Percentiles rank a stretch among this genome's conserved stretches.
These are phyloP conservation scores for Quercus dentata DNA, from an alignment of 306 rosid species.

Conservation along the genomic window DNA sequence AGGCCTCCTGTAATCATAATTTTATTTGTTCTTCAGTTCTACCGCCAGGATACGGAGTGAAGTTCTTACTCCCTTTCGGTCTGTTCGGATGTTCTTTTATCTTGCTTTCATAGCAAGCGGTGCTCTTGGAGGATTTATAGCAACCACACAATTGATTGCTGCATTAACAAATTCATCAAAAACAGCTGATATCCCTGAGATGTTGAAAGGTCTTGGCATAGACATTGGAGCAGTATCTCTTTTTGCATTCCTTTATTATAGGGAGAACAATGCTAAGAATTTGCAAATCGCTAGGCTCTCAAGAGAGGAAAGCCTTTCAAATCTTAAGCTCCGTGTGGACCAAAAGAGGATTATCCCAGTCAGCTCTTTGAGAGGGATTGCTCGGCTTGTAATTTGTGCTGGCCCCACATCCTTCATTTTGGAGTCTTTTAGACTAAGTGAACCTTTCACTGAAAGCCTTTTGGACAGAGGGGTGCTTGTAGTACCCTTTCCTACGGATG, in stretches of 20 bases:
- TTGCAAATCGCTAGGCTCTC: constrained; percentile 77
- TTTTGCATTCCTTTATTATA: constrained; percentile 69
- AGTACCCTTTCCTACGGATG: constrained; percentile 74
- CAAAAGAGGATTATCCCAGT: constrained; percentile 63
- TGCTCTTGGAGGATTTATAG: constrained; percentile 66
- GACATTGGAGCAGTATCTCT: constrained; percentile 78
- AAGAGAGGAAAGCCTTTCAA: constrained; percentile 78
- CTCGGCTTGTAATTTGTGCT: constrained; percentile 86
- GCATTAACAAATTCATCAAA: constrained; percentile 73
- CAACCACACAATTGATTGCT: constrained; percentile 62
- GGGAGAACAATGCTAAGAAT: constrained; percentile 79
- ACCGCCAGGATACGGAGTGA: constrained; percentile 74
- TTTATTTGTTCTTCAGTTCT: constrained; percentile 44
- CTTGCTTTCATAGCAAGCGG: constrained; percentile 66
- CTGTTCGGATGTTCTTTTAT: constrained; percentile 8
- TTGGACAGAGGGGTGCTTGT: constrained; percentile 88
- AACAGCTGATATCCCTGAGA: constrained; percentile 51
- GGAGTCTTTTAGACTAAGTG: constrained; percentile 68
- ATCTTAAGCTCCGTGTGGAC: constrained; percentile 75
- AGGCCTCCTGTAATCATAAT: constrained; percentile 40
- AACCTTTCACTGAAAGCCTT: constrained; percentile 71
- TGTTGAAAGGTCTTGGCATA: constrained; percentile 66
- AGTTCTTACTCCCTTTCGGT: constrained; percentile 5
- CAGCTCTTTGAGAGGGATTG: constrained; percentile 72
- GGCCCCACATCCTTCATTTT: constrained; percentile 65